Conservation (phyloP, 2,329 filamentous ascomycete species). For the Pseudogymnoascus sp. region DNA sequence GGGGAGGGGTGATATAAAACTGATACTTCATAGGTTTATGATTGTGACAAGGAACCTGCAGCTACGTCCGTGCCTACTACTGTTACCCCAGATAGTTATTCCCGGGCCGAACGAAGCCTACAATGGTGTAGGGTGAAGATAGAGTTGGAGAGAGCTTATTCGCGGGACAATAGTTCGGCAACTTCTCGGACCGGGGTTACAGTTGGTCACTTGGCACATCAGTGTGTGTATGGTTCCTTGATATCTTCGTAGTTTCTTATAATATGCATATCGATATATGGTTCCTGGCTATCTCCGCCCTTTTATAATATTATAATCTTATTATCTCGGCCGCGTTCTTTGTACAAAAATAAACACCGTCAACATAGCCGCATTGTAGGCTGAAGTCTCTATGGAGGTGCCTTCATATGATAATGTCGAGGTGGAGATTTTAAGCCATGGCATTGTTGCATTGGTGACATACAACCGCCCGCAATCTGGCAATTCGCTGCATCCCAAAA, state of each 20-base stretch:
- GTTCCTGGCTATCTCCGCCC: background rate
- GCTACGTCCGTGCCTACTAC: background rate
- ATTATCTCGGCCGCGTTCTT: background rate
- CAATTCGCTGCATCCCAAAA: constrained; percentile 19
- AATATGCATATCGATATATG: background rate
- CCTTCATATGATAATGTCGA: background rate
- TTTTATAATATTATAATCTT: background rate
- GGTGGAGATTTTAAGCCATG: constrained; percentile 1
- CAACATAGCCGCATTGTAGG: background rate
- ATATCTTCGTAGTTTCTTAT: background rate
- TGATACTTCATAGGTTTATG: background rate
- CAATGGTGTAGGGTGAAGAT: background rate
- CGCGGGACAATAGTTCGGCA: background rate
- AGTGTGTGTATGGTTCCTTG: background rate
- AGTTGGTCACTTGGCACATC: background rate
- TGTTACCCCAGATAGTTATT: background rate
- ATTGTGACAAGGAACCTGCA: background rate
- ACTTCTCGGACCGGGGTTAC: background rate
- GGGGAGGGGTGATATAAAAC: background rate
- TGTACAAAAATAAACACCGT: background rate
- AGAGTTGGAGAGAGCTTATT: background rate
- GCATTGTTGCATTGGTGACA: constrained; percentile 17
- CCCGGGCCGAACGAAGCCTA: background rate
- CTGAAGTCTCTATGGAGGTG: background rate
- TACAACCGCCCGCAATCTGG: constrained; percentile 22